These are phyloP conservation scores for Eimeria acervulina DNA, from an alignment of 169 alveolate genomes.

Conservation along the genomic window DNA sequence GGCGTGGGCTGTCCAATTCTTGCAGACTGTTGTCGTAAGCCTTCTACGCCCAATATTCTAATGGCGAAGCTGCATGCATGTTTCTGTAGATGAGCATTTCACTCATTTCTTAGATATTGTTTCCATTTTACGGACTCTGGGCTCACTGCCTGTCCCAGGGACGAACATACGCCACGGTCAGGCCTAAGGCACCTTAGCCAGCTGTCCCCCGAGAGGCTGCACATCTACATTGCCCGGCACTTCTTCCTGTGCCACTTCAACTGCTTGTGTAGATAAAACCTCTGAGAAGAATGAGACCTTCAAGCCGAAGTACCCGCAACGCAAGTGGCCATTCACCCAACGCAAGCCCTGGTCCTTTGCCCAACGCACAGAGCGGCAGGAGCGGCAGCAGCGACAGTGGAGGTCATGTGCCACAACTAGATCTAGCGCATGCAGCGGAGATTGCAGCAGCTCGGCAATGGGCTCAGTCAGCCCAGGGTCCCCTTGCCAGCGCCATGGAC, in stretches of 20 bases:
- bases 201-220: conserved; percentile 67
- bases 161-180: conserved; percentile 27
- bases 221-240: neutral
- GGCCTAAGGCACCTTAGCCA: conserved; percentile 38
- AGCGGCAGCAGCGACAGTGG: neutral
- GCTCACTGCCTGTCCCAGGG: conserved; percentile 29
- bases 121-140: neutral
- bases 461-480: neutral
- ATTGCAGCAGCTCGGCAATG: conserved; percentile 2
- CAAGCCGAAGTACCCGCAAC: conserved; percentile 38
- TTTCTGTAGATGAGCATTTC: neutral
- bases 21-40: neutral
- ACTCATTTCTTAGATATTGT: neutral
- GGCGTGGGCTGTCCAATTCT: conserved; percentile 53
- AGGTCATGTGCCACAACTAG: conserved; percentile 30
- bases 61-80: neutral
- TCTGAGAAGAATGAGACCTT: conserved; percentile 10
- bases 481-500: conserved; percentile 50
- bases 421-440: conserved; percentile 37
- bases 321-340: conserved; percentile 17
- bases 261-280: neutral
- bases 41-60: neutral
- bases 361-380: neutral
- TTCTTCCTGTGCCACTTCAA: neutral
- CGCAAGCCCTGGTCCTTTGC: neutral